Evolutionary conservation across 495 filamentous ascomycete genomes (phyloP), one percentile per base, ranked within the genome.

Genomic region (Thermothielavioides terrestris): DNA sequence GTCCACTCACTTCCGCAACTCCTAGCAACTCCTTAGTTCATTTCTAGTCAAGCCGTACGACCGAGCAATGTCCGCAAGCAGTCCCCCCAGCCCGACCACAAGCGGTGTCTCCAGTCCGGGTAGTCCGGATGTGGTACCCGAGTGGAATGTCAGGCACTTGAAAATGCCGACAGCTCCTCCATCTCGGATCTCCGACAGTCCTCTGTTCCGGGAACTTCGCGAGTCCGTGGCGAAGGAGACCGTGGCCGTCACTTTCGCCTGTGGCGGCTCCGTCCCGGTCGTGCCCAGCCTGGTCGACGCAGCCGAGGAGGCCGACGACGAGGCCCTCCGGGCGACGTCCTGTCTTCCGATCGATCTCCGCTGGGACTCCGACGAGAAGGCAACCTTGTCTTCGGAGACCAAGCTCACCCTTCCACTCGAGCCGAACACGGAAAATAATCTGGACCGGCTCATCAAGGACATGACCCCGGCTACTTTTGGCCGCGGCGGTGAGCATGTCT

Each of bases 401-500:
- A 34, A 34, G 11, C 11, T 34, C 11, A 34, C 31, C 31, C n/a
- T 34, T 14, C 31, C 31, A 14, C 31, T 34, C 31, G 31, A 34
- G 11, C 5, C 31, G 3, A 34, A 14, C 11, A 34, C 31, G 31
- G 31, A 34, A 14, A 14, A 14, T 14, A 34, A 34, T 14, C 31
- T 34, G 31, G 5, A 34, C n/a, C n/a, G n/a, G 17, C 55, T 76
- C 2, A 50, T 72, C 5, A n/a, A 48, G 1, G 67, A 65, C 41
- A 74, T 67, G 36, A 42, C 59, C 22, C 70, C 72, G 4, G 76
- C 76, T 1, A 72, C 59, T 7, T 80, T 79, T 57, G 78, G 77
- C 0, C 48, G 46, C 28, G 63, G 61, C 0, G 60, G 69, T 6
- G 47, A 74, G 46, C 68, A 77, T 39, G 65, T 79, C 4, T 51